Conservation (phyloP, 768 basidiomycete species). For the Suillus brevipes region DNA sequence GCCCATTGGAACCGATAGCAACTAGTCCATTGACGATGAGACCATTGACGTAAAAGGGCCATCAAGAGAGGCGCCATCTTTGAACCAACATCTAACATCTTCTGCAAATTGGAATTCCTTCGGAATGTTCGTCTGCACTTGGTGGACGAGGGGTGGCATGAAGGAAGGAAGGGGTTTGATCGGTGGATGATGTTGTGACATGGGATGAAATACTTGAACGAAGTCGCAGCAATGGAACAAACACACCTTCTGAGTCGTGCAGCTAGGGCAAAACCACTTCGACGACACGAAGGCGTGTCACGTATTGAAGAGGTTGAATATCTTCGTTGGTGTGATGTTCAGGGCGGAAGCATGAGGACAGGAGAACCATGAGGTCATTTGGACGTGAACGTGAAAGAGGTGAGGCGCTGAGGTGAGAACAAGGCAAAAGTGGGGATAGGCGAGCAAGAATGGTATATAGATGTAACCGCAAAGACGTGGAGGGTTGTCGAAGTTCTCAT, state of each 20-base stretch:
- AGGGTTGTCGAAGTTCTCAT: too few relatives aligned
- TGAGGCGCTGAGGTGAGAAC: too few relatives aligned
- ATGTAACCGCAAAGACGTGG: too few relatives aligned
- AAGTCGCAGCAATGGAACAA: neutral
- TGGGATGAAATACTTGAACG: slow-evolving; percentile 10
- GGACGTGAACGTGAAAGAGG: too few relatives aligned
- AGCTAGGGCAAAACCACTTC: slow-evolving; percentile 79
- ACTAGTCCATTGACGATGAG: slow-evolving; percentile 47
- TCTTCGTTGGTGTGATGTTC: too few relatives aligned
- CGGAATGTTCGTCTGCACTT: slow-evolving; percentile 68
- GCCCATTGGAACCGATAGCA: slow-evolving; percentile 72
- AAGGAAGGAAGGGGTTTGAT: slow-evolving; percentile 66
- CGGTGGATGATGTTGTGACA: slow-evolving; percentile 55
- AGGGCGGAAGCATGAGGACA: too few relatives aligned
- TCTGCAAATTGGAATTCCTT: slow-evolving; percentile 84
- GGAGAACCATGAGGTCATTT: too few relatives aligned
- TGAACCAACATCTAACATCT: slow-evolving; percentile 80
- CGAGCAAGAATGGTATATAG: too few relatives aligned
- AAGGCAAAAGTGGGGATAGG: too few relatives aligned
- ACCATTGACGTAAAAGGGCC: slow-evolving; percentile 17
- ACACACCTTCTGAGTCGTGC: slow-evolving; percentile 64
- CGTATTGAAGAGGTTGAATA: too few relatives aligned
- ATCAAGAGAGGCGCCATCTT: slow-evolving; percentile 63
- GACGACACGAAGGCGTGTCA: too few relatives aligned
- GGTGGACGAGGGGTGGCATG: slow-evolving; percentile 69